These are phyloP conservation scores for Musa itinerans DNA, from an alignment of 176 grass and related monocot genomes.

Conservation along the genomic window DNA sequence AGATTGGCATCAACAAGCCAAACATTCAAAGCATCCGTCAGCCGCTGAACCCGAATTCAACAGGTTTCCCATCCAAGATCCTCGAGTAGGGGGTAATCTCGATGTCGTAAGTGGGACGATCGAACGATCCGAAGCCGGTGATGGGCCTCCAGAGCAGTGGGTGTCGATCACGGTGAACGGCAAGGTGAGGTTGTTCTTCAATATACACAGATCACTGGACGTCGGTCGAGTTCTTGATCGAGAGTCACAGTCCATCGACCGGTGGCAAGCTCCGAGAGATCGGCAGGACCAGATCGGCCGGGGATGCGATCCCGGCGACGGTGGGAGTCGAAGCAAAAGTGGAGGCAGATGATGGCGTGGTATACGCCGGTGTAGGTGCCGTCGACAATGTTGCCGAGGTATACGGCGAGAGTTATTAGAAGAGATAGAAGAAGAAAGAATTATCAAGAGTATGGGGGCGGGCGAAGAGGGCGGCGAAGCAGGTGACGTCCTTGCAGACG, in stretches of 20 bases:
- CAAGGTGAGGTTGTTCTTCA: conserved; percentile 36
- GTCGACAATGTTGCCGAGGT: conserved; percentile 64
- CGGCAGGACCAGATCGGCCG: conserved; percentile 57
- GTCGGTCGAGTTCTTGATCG: conserved; percentile 34
- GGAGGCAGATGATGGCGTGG: conserved; percentile 54
- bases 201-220: conserved; percentile 23
- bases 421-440: no score
- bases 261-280: conserved; percentile 44
- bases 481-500: conserved; percentile 53
- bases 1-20: conserved; percentile 80
- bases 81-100: no score
- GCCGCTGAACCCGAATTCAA: conserved; percentile 52
- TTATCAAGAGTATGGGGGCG: conserved; percentile 25
- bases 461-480: conserved; percentile 60
- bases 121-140: conserved; percentile 73
- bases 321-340: conserved; percentile 51
- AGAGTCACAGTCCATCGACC: conserved; percentile 58
- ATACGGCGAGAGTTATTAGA: conserved; percentile 62
- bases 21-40: conserved; percentile 38
- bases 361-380: conserved; percentile 52
- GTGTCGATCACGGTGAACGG: conserved; percentile 77
- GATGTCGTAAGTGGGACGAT: conserved; percentile 64
- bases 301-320: conserved; percentile 22
- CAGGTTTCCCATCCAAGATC: conserved; percentile 45
- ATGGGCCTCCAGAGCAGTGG: conserved; percentile 68